A percentile compares a stretch with the other conserved stretches of the same genome.
Conservation (phyloP, 1,284 basidiomycete species). For the Heterobasidion occidentale region DNA sequence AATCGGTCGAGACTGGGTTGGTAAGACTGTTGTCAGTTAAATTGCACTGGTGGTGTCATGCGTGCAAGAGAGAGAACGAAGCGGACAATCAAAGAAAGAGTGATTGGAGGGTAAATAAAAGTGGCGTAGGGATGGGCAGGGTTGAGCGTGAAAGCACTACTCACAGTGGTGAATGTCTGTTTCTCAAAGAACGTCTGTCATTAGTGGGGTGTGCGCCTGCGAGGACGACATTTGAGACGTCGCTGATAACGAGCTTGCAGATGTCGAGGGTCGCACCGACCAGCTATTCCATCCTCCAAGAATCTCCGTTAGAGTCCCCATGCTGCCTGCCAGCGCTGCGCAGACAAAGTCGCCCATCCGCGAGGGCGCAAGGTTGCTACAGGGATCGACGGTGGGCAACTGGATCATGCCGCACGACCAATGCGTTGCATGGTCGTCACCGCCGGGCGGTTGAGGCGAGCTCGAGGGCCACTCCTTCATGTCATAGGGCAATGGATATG, state of each 20-base stretch:
- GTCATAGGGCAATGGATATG: constrained; percentile 74
- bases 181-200: constrained; percentile 50
- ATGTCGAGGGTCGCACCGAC: constrained; percentile 60
- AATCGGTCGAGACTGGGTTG: constrained; percentile 70
- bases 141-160: constrained; percentile 18
- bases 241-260: constrained; percentile 61
- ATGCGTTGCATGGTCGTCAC: constrained; percentile 39
- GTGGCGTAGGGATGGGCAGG: constrained; percentile 3
- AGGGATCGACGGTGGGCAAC: constrained; percentile 59
- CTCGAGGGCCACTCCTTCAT: constrained; percentile 52
- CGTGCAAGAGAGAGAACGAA: constrained; percentile 8
- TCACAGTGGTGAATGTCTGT: constrained; percentile 75
- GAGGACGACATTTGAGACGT: constrained; percentile 66
- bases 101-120: not conserved
- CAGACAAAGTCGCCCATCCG: constrained; percentile 71
- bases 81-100: too few species aligned
- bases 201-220: constrained; percentile 72
- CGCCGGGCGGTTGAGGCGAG: constrained; percentile 59
- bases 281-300: constrained; percentile 18
- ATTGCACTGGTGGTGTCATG: constrained; percentile 14
- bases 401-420: constrained; percentile 75
- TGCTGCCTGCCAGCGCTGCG: constrained; percentile 41
- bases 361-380: constrained; percentile 37
- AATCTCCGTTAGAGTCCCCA: constrained; percentile 16
- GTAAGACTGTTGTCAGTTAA: constrained; percentile 37